Percentiles rank a stretch among this genome's conserved stretches.
These are phyloP conservation scores for Saccharomyces hybrid DNA, from an alignment of 1,139 yeast genomes.

Conservation along the genomic window DNA sequence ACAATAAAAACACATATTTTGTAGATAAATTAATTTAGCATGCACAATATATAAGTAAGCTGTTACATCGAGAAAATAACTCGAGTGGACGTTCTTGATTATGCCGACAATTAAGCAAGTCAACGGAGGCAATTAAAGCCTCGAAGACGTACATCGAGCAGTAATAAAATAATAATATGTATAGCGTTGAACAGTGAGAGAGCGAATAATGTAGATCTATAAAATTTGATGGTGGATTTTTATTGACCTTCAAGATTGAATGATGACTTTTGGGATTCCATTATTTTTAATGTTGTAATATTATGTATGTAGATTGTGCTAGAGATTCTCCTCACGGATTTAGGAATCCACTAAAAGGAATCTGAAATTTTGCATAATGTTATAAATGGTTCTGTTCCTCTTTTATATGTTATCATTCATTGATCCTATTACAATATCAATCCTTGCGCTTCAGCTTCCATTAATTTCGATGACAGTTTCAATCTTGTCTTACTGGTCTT, in stretches of 20 bases:
- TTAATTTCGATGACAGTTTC: neutral
- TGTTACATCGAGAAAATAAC: neutral
- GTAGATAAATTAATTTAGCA: neutral
- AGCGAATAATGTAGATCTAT: neutral
- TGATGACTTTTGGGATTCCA: neutral
- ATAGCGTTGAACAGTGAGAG: no score
- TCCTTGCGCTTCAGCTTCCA: neutral
- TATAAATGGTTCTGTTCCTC: no score
- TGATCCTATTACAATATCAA: neutral
- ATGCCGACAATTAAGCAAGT: neutral
- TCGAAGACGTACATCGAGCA: neutral
- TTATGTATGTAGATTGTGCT: no score
- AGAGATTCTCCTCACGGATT: no score
- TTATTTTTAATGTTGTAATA: no score
- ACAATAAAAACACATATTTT: neutral
- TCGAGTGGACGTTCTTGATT: neutral
- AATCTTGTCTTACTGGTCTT: no score
- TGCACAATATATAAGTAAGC: neutral
- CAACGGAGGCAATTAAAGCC: neutral
- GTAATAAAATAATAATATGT: neutral
- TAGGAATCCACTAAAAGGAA: no score
- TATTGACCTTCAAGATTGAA: neutral
- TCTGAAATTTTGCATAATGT: no score
- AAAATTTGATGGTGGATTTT: neutral
- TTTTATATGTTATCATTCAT: neutral